Evolutionary conservation across 2,329 filamentous ascomycete species (phyloP), one percentile per base, ranked within the genome.

Genomic region (Sclerotinia borealis): DNA sequence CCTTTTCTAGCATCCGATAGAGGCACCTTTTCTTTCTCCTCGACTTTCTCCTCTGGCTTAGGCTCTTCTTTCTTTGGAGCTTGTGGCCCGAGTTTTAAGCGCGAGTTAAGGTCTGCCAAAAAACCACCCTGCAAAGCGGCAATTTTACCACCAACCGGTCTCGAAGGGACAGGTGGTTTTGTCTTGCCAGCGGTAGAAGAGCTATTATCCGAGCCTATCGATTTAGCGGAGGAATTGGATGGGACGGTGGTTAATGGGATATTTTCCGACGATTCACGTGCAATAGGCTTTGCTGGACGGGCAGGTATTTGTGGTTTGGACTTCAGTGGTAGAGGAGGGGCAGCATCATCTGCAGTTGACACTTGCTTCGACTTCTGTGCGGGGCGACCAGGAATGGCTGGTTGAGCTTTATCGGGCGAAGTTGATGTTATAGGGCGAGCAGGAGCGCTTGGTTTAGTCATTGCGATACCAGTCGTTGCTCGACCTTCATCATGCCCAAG

Each of bases 51-150:
- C 59, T 86, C 81, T 17, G 80, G 78, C 11, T 78, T 74, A 47
- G 82, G 78, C 68, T 93, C 88, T 72, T 90, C 88, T 68, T 90
- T 89, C 79, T 92, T 93, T 1, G 87, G 84, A 11, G 82, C 85
- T 69, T 91, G 87, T n/a, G 93, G 93, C 1, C 95, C 95, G 41
- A 96, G 78, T 73, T 92, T 88, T 34, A 99, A 80, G 55, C 92
- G 89, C 71, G 92, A 93, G 76, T 98, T 96, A 48, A 99, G 79
- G 72, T 98, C 93, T 50, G 87, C 92, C 83, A 99, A 86, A 76
- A 99, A 98, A 3, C 91, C 92, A 43, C 91, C 91, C 76, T 96
- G 92, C 37, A 99, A 79, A 29, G 91, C 90, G 19, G 93, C 92
- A 74, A 99, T 96, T 79, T 98, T 98, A 71, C 86, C 85, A 11